These are phyloP conservation scores for Pythium rhizo-oryzae DNA, from an alignment of 352 stramenopile genomes.

Conservation along the genomic window DNA sequence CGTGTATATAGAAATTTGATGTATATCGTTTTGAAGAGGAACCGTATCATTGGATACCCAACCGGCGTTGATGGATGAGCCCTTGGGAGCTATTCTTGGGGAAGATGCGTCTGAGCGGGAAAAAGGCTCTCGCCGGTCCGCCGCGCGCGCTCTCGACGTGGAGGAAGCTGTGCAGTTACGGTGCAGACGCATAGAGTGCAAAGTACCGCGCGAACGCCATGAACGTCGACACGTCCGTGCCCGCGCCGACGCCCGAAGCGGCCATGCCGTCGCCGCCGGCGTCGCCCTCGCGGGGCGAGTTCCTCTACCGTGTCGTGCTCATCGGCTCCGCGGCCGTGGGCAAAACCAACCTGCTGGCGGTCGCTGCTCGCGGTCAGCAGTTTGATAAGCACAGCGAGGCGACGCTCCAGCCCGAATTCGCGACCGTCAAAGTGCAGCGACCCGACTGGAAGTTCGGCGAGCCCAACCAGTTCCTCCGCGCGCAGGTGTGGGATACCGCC, in stretches of 20 bases:
- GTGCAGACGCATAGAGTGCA: neutral
- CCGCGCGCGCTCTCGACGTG: too few species aligned
- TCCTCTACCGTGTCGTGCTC: constrained; percentile 66
- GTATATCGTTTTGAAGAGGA: neutral
- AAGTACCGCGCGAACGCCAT: constrained; percentile 1
- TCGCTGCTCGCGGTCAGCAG: constrained; percentile 57
- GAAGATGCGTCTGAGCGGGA: neutral
- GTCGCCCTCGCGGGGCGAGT: constrained; percentile 44
- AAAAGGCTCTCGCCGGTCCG: neutral
- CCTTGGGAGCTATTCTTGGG: constrained; percentile 16
- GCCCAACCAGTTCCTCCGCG: constrained; percentile 63
- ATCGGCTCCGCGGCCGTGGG: constrained; percentile 64
- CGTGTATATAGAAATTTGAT: neutral
- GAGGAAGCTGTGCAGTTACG: constrained; percentile 2
- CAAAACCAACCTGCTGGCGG: constrained; percentile 65
- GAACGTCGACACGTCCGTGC: constrained; percentile 10
- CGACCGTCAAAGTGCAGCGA: constrained; percentile 67
- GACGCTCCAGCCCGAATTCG: constrained; percentile 67
- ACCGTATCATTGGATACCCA: constrained; percentile 19
- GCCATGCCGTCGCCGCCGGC: constrained; percentile 35
- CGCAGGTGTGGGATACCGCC: constrained; percentile 73
- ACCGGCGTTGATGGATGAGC: constrained; percentile 4
- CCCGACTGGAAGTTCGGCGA: constrained; percentile 75
- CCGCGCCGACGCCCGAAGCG: neutral
- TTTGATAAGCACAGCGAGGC: constrained; percentile 54